Evolutionary conservation across 2,329 filamentous ascomycete genomes (phyloP).

Genomic region (Chaetomiaceae sp.): DNA sequence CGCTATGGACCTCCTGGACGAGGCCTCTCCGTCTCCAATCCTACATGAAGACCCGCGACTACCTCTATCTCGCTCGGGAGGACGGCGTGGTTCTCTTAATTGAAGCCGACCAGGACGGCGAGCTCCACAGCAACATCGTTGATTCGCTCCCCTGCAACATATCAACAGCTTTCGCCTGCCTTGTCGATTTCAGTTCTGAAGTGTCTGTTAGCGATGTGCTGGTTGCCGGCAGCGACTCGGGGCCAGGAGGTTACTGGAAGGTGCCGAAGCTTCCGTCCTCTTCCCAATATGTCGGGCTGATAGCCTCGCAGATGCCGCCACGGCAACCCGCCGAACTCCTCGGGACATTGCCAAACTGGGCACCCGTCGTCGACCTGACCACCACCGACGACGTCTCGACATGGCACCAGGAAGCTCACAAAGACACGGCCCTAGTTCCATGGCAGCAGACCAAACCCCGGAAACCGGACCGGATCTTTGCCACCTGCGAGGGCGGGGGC

Average conservation of each 20-base stretch:
- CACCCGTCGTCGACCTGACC: slow-evolving; percentile 53
- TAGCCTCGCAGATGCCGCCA: slow-evolving; percentile 44
- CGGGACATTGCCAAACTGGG: slow-evolving; percentile 62
- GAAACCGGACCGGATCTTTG: slow-evolving; percentile 58
- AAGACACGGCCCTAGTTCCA: slow-evolving; percentile 18
- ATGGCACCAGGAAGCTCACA: slow-evolving; percentile 26
- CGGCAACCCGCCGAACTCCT: slow-evolving; percentile 50
- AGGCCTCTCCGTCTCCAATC: slow-evolving; percentile 64
- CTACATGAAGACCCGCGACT: slow-evolving; percentile 64
- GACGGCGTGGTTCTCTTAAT: slow-evolving; percentile 76
- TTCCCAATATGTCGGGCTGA: slow-evolving; percentile 8
- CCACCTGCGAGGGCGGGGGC: slow-evolving; percentile 59
- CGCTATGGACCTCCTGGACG: slow-evolving; percentile 81
- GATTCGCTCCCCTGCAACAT: slow-evolving; percentile 69
- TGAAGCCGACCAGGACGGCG: slow-evolving; percentile 57
- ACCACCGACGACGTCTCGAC: slow-evolving; percentile 39
- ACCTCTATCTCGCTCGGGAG: slow-evolving; percentile 81
- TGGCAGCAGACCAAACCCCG: slow-evolving; percentile 39
- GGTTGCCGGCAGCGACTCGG: slow-evolving; percentile 72
- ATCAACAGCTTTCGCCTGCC: slow-evolving; percentile 74
- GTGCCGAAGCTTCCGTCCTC: slow-evolving; percentile 34
- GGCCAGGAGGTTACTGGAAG: slow-evolving; percentile 72
- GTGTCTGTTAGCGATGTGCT: slow-evolving; percentile 78
- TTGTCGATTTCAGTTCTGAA: slow-evolving; percentile 61
- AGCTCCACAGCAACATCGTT: slow-evolving; percentile 53